Percentiles rank a stretch among this genome's conserved stretches.
Evolutionary conservation across 2,329 filamentous ascomycete genomes (phyloP).

Genomic region (Monosporascus sp.): DNA sequence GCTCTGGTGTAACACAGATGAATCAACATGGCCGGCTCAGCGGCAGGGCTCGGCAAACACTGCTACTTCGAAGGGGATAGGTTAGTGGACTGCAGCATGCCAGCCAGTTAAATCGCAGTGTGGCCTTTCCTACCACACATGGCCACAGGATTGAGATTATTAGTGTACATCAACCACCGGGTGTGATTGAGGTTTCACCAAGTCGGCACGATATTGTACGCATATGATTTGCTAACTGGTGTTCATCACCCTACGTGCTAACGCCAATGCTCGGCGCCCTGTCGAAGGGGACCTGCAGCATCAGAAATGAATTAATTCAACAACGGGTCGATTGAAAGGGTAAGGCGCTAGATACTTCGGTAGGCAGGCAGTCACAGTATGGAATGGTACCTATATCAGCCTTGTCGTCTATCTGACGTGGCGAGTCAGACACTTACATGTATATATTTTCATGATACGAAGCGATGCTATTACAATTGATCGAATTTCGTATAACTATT

Average conservation of each 20-base stretch:
- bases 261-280: background rate
- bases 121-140: background rate
- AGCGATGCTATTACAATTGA: too few relatives aligned
- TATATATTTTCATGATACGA: too few relatives aligned
- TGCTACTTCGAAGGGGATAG: background rate
- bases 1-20: background rate
- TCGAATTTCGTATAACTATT: too few relatives aligned
- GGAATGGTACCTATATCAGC: too few relatives aligned
- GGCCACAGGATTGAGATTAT: too few relatives aligned
- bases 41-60: background rate
- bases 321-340: background rate
- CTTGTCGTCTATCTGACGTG: too few relatives aligned
- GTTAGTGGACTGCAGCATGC: background rate
- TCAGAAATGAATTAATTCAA: background rate
- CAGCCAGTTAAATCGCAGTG: background rate
- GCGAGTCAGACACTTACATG: too few relatives aligned
- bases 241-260: background rate
- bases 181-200: background rate
- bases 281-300: background rate
- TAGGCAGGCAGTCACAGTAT: too few relatives aligned
- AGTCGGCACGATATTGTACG: background rate
- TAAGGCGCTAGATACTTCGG: too few relatives aligned
- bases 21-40: background rate
- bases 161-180: background rate
- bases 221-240: background rate